A percentile compares a stretch with the other conserved stretches of the same genome.
Evolutionary conservation across 768 basidiomycete genomes (phyloP).

Genomic region (Termitomyces sp.): DNA sequence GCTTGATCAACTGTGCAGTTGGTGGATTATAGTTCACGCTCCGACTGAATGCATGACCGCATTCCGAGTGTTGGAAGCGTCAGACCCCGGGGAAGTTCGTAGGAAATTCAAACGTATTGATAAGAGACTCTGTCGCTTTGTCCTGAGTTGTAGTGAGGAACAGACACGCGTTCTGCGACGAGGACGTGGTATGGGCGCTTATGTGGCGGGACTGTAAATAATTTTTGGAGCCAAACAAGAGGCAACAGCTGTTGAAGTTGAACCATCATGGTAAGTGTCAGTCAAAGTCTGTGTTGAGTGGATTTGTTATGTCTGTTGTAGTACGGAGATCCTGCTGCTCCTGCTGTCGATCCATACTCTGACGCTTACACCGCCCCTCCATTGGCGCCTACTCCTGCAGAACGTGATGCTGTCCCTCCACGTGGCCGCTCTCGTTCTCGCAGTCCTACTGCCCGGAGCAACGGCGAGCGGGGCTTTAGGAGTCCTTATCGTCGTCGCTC

Average conservation of each 20-base stretch:
- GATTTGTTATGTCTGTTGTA: constrained; percentile 20
- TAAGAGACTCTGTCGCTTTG: too few species aligned
- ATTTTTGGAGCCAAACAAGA: constrained; percentile 30
- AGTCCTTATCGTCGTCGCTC: constrained; percentile 58
- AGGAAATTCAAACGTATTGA: neutral
- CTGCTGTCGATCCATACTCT: constrained; percentile 73
- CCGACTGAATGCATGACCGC: constrained; percentile 26
- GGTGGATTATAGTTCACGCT: constrained; percentile 32
- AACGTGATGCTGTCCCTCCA: constrained; percentile 48
- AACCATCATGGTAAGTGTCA: constrained; percentile 68
- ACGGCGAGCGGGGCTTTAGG: constrained; percentile 42
- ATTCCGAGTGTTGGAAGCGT: neutral
- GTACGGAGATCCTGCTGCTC: constrained; percentile 59
- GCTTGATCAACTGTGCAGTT: constrained; percentile 69
- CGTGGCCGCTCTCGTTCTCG: constrained; percentile 75
- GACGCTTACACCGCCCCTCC: constrained; percentile 74
- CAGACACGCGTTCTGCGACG: neutral
- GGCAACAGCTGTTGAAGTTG: constrained; percentile 39
- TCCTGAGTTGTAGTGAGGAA: neutral
- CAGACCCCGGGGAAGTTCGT: neutral
- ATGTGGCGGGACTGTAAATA: constrained; percentile 16
- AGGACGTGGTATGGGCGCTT: constrained; percentile 1
- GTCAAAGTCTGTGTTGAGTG: neutral
- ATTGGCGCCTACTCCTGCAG: constrained; percentile 40
- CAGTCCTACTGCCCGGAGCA: constrained; percentile 50